A percentile compares a stretch with the other conserved stretches of the same genome.
Evolutionary conservation across 768 basidiomycete genomes (phyloP).

Genomic region (Russula brevipes): DNA sequence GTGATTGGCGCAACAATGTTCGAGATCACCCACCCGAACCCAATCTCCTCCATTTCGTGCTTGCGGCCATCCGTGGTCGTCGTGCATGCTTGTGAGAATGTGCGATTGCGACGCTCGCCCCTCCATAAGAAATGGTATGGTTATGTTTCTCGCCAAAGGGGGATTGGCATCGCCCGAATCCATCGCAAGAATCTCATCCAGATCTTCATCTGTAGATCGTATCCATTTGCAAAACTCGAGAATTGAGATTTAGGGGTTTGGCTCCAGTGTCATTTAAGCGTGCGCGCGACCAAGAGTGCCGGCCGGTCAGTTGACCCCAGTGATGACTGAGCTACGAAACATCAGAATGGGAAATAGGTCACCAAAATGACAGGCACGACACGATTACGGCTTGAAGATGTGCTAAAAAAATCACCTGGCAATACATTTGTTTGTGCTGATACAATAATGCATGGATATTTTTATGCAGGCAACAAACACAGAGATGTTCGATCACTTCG

Average conservation of each 20-base stretch:
- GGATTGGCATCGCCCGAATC: not conserved
- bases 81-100: not conserved
- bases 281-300: not conserved
- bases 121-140: not conserved
- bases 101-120: slow-evolving; percentile 1
- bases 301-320: slow-evolving; percentile 8
- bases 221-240: slow-evolving; percentile 3
- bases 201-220: slow-evolving; percentile 15
- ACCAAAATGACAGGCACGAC: not conserved
- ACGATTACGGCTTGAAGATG: not conserved
- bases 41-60: not conserved
- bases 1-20: not conserved
- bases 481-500: not conserved
- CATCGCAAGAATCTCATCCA: not conserved
- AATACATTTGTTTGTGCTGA: not conserved
- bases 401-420: not conserved
- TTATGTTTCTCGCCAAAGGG: not conserved
- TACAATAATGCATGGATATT: no score
- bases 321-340: not conserved
- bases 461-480: not conserved
- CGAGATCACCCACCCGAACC: not conserved
- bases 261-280: not conserved
- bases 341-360: not conserved
- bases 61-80: not conserved
- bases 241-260: slow-evolving; percentile 13